Percentiles rank a stretch among this genome's conserved stretches.
Evolutionary conservation across 75 land plant species (phyloP).

Genomic region (Sequoiadendron giganteum): DNA sequence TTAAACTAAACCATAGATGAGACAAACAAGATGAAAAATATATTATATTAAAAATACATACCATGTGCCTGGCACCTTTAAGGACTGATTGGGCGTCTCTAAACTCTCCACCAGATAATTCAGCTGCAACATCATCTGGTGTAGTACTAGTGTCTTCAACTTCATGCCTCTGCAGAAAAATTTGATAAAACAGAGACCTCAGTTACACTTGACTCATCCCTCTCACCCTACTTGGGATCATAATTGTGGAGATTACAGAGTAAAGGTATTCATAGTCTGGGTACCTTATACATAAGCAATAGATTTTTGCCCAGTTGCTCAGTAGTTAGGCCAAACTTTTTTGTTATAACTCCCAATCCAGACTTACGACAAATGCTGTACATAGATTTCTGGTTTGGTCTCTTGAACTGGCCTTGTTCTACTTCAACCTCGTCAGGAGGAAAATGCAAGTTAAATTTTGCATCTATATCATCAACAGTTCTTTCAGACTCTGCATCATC

Average conservation of each 20-base stretch:
- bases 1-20: background rate
- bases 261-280: background rate
- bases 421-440: conserved; percentile 85
- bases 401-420: conserved; percentile 85
- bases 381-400: conserved; percentile 71
- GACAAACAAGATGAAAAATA: conserved; percentile 11
- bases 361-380: conserved; percentile 79
- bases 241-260: background rate
- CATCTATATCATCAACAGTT: conserved; percentile 87
- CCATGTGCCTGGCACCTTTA: conserved; percentile 96
- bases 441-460: conserved; percentile 86
- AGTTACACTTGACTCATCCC: background rate
- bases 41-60: conserved; percentile 26
- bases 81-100: conserved; percentile 71
- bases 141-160: conserved; percentile 68
- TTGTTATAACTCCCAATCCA: conserved; percentile 68
- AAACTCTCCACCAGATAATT: conserved; percentile 64
- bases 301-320: conserved; percentile 76
- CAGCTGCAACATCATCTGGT: conserved; percentile 85
- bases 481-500: conserved; percentile 67
- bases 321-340: conserved; percentile 77
- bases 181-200: background rate
- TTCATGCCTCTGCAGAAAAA: conserved; percentile 43
- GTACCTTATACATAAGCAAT: conserved; percentile 57
- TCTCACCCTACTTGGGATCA: background rate